phyloP scores from a whole-genome alignment of 768 basidiomycete species.

The Kwoniella newhampshirensis region DNA sequence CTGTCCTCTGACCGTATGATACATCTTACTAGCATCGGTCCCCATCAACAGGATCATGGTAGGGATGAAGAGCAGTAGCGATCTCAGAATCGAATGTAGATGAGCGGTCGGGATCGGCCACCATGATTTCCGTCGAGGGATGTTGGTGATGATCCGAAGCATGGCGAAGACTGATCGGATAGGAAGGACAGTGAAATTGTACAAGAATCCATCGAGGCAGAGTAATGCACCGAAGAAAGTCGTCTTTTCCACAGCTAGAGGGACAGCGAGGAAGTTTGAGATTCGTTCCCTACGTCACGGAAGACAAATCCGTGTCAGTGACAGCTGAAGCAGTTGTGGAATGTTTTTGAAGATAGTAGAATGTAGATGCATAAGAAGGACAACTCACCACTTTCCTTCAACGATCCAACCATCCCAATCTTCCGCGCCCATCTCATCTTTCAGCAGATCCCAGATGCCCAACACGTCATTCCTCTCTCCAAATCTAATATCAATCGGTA shows the following conservation, averaged over 20 bases:
- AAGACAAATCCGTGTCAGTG: neutral
- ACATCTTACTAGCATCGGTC: conserved; percentile 95
- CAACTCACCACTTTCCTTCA: conserved; percentile 50
- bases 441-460: conserved; percentile 48
- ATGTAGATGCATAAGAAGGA: too few species aligned
- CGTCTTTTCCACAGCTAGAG: conserved; percentile 85
- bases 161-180: conserved; percentile 62
- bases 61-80: conserved; percentile 70
- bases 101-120: conserved; percentile 55
- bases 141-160: conserved; percentile 14
- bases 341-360: too few species aligned
- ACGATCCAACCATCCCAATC: conserved; percentile 48
- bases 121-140: conserved; percentile 62
- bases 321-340: neutral
- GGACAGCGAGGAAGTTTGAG: conserved; percentile 90
- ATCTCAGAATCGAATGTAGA: conserved; percentile 85
- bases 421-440: conserved; percentile 47
- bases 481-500: too few species aligned
- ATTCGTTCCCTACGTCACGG: conserved; percentile 70
- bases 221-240: conserved; percentile 87
- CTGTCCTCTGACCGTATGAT: conserved; percentile 94
- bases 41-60: conserved; percentile 72
- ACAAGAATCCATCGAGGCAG: conserved; percentile 94
- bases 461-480: conserved; percentile 11
- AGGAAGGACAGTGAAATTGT: conserved; percentile 95